Evolutionary conservation across 2,329 filamentous ascomycete species (phyloP).

Genomic region (Rutstroemia sp.): DNA sequence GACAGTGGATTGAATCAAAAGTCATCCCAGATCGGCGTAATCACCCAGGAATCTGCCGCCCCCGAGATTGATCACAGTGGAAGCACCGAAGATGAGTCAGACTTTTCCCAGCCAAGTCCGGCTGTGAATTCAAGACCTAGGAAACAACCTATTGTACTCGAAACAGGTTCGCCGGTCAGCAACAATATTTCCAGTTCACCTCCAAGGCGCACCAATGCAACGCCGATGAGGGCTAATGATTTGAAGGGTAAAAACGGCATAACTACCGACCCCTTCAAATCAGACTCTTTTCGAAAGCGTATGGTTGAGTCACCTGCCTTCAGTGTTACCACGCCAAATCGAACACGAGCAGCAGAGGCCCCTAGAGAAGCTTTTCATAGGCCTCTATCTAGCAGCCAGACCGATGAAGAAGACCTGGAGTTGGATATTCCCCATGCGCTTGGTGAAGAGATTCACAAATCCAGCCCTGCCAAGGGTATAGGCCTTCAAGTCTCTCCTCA

Average conservation of each 20-base stretch:
- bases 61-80: neutral
- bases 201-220: neutral
- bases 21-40: too few relatives aligned
- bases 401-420: slow-evolving; percentile 22
- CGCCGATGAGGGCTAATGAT: neutral
- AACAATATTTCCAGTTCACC: neutral
- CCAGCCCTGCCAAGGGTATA: neutral
- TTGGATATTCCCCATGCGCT: slow-evolving; percentile 20
- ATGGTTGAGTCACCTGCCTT: neutral
- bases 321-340: neutral
- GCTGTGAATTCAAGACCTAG: neutral
- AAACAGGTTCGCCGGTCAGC: too few relatives aligned
- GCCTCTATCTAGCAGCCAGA: slow-evolving; percentile 6
- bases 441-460: slow-evolving; percentile 16
- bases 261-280: neutral
- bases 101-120: neutral
- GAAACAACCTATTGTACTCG: neutral
- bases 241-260: neutral
- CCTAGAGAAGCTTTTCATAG: neutral
- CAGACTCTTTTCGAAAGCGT: neutral
- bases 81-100: neutral
- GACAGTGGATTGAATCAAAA: too few relatives aligned
- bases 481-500: slow-evolving; percentile 7
- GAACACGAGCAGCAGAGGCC: neutral
- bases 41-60: neutral